Percentiles rank a stretch among this genome's conserved stretches.
phyloP scores from a whole-genome alignment of 345 rosid genomes.

The Corchorus capsularis region DNA sequence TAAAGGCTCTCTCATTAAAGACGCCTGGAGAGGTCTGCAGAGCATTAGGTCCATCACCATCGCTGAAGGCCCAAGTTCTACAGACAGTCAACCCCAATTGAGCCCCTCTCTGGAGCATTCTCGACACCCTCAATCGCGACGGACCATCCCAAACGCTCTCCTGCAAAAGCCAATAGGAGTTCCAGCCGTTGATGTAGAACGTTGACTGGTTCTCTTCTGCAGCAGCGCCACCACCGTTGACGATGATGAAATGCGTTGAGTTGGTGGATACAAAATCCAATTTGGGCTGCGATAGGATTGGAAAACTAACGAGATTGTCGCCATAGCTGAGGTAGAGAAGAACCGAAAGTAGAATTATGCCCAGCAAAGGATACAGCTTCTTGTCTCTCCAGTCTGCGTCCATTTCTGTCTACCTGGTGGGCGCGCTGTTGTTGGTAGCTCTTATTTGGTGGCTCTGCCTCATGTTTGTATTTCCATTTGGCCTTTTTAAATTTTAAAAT shows the following conservation, averaged over 20 bases:
- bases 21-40: conserved; percentile 53
- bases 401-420: conserved; percentile 16
- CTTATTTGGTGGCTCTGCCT: background rate
- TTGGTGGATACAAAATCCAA: conserved; percentile 19
- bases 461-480: background rate
- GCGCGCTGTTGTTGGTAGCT: background rate
- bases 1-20: conserved; percentile 44
- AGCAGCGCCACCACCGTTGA: background rate
- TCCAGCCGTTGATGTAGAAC: conserved; percentile 23
- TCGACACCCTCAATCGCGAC: conserved; percentile 21
- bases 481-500: background rate
- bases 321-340: conserved; percentile 35
- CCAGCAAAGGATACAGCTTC: conserved; percentile 32
- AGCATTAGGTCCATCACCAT: conserved; percentile 35
- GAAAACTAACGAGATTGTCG: conserved; percentile 22
- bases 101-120: conserved; percentile 13
- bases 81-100: conserved; percentile 53
- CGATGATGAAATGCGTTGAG: conserved; percentile 17
- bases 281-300: conserved; percentile 33
- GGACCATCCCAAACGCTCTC: conserved; percentile 24
- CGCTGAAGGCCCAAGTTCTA: conserved; percentile 58
- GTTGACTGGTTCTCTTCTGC: background rate
- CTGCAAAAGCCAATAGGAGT: conserved; percentile 25
- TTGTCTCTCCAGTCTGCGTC: conserved; percentile 33
- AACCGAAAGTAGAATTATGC: conserved; percentile 29